Percentiles rank a stretch among this genome's conserved stretches.
phyloP scores from a whole-genome alignment of 2,329 filamentous ascomycete genomes.

The Sphaerulina vaccinii region DNA sequence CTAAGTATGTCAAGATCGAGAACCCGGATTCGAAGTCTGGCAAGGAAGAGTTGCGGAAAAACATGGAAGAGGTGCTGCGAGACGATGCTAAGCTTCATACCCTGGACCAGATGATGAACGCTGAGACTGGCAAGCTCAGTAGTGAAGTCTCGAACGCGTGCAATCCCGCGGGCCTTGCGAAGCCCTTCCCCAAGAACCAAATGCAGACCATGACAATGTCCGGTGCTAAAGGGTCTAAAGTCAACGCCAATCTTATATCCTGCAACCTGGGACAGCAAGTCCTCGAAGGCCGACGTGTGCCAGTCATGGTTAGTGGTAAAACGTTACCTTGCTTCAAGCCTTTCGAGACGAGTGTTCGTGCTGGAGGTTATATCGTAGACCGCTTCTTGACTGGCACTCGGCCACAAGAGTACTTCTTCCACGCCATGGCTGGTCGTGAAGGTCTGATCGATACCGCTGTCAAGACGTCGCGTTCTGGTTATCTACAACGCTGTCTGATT shows the following conservation, averaged over 20 bases:
- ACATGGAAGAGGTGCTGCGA: constrained; percentile 84
- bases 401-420: constrained; percentile 98
- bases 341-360: constrained; percentile 83
- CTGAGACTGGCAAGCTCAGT: constrained; percentile 67
- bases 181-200: constrained; percentile 92
- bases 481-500: constrained; percentile 93
- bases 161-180: constrained; percentile 78
- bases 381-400: constrained; percentile 97
- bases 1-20: constrained; percentile 83
- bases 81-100: constrained; percentile 89
- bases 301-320: constrained; percentile 97
- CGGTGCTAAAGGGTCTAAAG: constrained; percentile 86
- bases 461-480: constrained; percentile 95
- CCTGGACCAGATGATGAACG: constrained; percentile 84
- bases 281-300: constrained; percentile 89
- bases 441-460: constrained; percentile 98
- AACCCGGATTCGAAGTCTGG: constrained; percentile 60
- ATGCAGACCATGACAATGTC: constrained; percentile 99
- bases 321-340: constrained; percentile 90
- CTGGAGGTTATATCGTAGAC: constrained; percentile 89
- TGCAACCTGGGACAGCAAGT: constrained; percentile 97
- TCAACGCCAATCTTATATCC: constrained; percentile 97
- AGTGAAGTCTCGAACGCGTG: constrained; percentile 74
- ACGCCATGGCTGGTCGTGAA: constrained; percentile 98
- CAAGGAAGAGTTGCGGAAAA: constrained; percentile 69